Base-by-base conservation (phyloP, 495 filamentous ascomycete genomes). In the Aspergillus egyptiacus region DNA sequence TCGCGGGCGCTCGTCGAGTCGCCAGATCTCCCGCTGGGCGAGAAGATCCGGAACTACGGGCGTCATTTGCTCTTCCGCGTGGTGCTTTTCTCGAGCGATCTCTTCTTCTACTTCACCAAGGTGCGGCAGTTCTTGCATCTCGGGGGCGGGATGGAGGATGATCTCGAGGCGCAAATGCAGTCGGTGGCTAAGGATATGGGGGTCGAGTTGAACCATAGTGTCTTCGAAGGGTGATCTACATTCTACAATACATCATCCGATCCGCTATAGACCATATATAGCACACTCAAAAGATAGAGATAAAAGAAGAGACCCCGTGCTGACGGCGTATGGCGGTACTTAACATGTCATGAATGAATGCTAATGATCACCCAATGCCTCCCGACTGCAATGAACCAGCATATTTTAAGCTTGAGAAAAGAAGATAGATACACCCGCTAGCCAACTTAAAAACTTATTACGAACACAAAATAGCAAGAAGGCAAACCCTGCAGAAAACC, bases 61-160 rank as follows among this genome's bases (percentile, higher is more conserved):
- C 70, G 76, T 5, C 91, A 98, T 67, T 18, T 94, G 8, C 44
- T 94, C 5, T 98, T 96, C 69, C 82, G 80, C 47, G 58, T 79
- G 0, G 89, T 96, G 33, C 51, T 98, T 53, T 73, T 91, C 25
- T 69, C 79, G 11, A 89, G 80, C 30, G 93, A 98, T 66, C 41
- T 95, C 0, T 83, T 83, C 19, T 98, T 95, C 61, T 94, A 81
- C 53, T 88, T 84, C 50, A 83, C 80, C 41, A 85, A 84, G 69
- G 42, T 93, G 14, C 75, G 77, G 47, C 91, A 96, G 66, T 76
- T 76, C 53, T 60, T 96, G 25, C 82, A 83, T 2, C 65, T 79
- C 2, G 89, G 91, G 2, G 74, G 78, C 13, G 91, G 91, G 0
- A 94, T 96, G 87, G 93, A 98, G 59, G 91, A 96, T 61, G 87